phyloP scores from a whole-genome alignment of 345 rosid species.

The Tarenaya hassleriana region DNA sequence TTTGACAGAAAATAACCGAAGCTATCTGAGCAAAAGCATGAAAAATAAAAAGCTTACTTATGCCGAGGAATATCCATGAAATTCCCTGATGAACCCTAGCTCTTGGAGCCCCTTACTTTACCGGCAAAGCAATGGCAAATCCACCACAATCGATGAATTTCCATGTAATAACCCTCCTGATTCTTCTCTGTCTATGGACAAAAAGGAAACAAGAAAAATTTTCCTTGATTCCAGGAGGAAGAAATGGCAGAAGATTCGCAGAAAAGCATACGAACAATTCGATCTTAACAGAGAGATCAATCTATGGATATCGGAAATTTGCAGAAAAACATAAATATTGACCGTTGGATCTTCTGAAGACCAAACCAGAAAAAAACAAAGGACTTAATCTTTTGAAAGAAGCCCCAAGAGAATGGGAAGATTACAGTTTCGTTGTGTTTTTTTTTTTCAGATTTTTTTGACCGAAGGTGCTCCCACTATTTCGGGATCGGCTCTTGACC shows the following conservation, averaged over 20 bases:
- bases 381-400: constrained; percentile 11
- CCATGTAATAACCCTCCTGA: too few species aligned
- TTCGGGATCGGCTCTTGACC: constrained; percentile 34
- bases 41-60: too few species aligned
- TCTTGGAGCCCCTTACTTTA: too few species aligned
- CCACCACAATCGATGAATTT: too few species aligned
- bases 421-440: constrained; percentile 14
- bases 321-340: neutral
- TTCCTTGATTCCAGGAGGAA: neutral
- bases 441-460: constrained; percentile 12
- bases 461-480: constrained; percentile 32
- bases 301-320: constrained; percentile 10
- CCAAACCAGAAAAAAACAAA: constrained; percentile 9
- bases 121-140: too few species aligned
- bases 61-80: too few species aligned
- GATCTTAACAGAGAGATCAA: constrained; percentile 8
- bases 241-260: neutral
- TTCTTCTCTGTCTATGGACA: constrained; percentile 8
- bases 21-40: too few species aligned
- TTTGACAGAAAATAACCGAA: too few species aligned
- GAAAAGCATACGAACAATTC: constrained; percentile 9
- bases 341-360: too few species aligned
- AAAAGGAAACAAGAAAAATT: constrained; percentile 5
- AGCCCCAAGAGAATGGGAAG: constrained; percentile 5
- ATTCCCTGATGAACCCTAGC: too few species aligned